Evolutionary conservation across 441 rosid genomes (phyloP).

Genomic region (Corymbia citriodora): DNA sequence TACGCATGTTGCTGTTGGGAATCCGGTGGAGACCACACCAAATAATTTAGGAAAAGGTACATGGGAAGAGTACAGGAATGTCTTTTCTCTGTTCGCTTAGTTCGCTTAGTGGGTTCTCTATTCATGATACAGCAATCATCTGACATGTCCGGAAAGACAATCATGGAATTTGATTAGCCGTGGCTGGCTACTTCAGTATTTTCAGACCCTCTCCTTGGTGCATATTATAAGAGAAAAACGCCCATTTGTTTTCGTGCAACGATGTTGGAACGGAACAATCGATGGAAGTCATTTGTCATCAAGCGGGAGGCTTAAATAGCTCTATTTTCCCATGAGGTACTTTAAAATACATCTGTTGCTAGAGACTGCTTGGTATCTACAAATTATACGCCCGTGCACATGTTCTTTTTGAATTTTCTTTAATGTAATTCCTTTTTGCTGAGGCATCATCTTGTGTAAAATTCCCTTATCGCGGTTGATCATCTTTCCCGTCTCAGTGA

Average conservation of each 20-base stretch:
- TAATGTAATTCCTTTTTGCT: not conserved
- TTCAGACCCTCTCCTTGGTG: not conserved
- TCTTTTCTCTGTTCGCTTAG: not conserved
- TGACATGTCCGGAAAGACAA: not conserved
- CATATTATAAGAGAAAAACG: not conserved
- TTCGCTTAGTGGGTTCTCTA: not conserved
- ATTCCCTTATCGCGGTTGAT: not conserved
- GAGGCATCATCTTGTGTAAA: not conserved
- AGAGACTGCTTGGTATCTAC: not conserved
- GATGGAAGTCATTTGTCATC: not conserved
- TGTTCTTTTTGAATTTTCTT: not conserved
- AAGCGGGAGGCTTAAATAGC: not conserved
- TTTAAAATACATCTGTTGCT: not conserved
- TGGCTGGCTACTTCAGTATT: not conserved
- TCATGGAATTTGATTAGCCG: not conserved
- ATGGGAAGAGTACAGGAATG: not conserved
- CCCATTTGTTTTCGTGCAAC: not conserved
- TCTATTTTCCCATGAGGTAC: not conserved
- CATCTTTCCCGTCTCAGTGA: not conserved
- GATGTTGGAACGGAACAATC: not conserved
- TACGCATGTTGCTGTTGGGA: not conserved
- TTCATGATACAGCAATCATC: not conserved
- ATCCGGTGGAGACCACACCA: not conserved
- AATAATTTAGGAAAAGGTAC: not conserved
- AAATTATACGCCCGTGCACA: not conserved